Evolutionary conservation across 2,329 filamentous ascomycete genomes (phyloP).

Genomic region (Phialophora expanda): DNA sequence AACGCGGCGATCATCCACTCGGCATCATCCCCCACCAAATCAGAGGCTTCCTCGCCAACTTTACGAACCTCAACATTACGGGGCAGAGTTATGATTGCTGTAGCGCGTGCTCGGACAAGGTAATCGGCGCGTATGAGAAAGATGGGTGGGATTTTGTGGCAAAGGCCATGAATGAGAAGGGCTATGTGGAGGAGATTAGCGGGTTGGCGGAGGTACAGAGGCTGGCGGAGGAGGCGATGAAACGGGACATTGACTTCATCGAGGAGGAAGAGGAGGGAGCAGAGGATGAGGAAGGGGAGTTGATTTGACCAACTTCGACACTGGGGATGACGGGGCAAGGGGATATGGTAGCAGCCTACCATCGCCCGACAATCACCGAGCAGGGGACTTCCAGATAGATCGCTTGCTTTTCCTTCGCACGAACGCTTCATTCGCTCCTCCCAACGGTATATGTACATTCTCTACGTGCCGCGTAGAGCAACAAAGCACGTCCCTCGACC

Average conservation of each 20-base stretch:
- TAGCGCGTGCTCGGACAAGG: conserved; percentile 64
- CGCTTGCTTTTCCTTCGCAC: background rate
- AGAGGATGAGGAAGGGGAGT: conserved; percentile 43
- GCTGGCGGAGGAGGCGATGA: conserved; percentile 52
- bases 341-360: background rate
- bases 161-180: conserved; percentile 63
- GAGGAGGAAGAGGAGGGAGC: conserved; percentile 43
- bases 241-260: conserved; percentile 53
- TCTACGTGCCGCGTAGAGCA: background rate
- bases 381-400: background rate
- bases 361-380: background rate
- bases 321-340: background rate
- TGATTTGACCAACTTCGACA: conserved; percentile 39
- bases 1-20: conserved; percentile 52
- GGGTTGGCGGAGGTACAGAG: conserved; percentile 63
- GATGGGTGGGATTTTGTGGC: conserved; percentile 67
- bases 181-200: conserved; percentile 67
- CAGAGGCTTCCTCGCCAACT: conserved; percentile 66
- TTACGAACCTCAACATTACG: conserved; percentile 62
- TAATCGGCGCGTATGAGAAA: conserved; percentile 58
- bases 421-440: conserved; percentile 3
- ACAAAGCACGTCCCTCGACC: background rate
- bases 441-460: background rate
- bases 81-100: conserved; percentile 66
- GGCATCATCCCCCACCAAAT: conserved; percentile 67